Evolutionary conservation across 83 land plant species (phyloP).

Genomic region (Picea abies): DNA sequence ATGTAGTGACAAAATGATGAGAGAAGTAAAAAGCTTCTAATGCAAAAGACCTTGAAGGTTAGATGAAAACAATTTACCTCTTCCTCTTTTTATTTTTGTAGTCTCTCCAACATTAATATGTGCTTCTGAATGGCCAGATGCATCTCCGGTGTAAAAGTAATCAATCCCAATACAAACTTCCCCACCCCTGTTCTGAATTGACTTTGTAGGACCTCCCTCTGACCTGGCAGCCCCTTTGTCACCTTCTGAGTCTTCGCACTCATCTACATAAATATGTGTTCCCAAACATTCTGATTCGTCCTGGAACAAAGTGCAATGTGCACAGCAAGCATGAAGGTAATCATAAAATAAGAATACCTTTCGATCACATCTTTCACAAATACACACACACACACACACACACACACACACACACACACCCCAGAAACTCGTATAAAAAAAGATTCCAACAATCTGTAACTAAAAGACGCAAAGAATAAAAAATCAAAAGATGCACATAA

Average conservation of each 20-base stretch:
- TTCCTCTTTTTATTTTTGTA: conserved; percentile 1
- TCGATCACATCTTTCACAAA: not conserved
- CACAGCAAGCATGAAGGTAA: not conserved
- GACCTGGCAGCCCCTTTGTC: conserved; percentile 1
- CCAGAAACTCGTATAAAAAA: not conserved
- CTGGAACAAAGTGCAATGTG: not conserved
- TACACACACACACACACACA: not conserved
- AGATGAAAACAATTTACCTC: not conserved
- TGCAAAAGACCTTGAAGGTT: not conserved
- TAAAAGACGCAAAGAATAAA: not conserved
- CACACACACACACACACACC: not conserved
- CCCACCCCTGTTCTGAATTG: not conserved
- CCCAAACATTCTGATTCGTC: not conserved
- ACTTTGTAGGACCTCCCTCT: not conserved
- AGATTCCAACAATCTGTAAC: not conserved
- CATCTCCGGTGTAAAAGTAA: not conserved
- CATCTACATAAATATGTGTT: not conserved
- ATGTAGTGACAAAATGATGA: not conserved
- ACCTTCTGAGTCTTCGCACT: conserved; percentile 7
- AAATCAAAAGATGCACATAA: not conserved
- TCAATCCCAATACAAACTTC: not conserved
- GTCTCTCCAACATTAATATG: conserved; percentile 7
- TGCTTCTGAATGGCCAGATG: conserved; percentile 13
- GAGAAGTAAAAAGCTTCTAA: not conserved
- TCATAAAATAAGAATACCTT: not conserved